These are phyloP conservation scores for Achlya hypogyna DNA, from an alignment of 352 stramenopile species.

Conservation along the genomic window DNA sequence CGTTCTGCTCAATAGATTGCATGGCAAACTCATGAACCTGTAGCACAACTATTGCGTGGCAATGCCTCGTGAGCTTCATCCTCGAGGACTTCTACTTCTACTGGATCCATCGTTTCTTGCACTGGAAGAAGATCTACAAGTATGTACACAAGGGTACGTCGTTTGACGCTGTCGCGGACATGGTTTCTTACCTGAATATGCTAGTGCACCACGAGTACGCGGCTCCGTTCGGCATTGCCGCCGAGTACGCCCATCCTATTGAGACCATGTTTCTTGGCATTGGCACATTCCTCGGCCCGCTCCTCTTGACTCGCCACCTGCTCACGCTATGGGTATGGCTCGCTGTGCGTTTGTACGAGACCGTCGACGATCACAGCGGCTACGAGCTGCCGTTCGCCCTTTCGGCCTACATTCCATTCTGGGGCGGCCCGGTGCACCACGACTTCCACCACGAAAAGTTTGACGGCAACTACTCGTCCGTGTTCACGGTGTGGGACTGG, in stretches of 20 bases:
- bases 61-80: conserved; percentile 19
- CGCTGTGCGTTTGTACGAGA: conserved; percentile 19
- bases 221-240: conserved; percentile 20
- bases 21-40: neutral
- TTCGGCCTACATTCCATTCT: conserved; percentile 20
- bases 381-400: conserved; percentile 20
- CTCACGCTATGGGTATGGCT: conserved; percentile 22
- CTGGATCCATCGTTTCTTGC: conserved; percentile 22
- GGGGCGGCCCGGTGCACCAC: conserved; percentile 20
- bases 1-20: neutral
- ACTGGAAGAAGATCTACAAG: conserved; percentile 23
- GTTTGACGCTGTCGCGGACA: too few relatives aligned
- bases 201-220: conserved; percentile 21
- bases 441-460: conserved; percentile 24
- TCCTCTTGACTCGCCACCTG: conserved; percentile 20
- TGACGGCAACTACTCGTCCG: conserved; percentile 22
- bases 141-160: conserved; percentile 21
- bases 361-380: conserved; percentile 20
- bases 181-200: neutral
- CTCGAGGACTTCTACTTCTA: conserved; percentile 23
- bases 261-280: conserved; percentile 19
- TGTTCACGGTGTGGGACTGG: conserved; percentile 22
- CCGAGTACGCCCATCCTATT: conserved; percentile 22
- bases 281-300: conserved; percentile 21
- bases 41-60: conserved; percentile 20